These are phyloP conservation scores for Erythrobasidium hasegawianum DNA, from an alignment of 1,284 basidiomycete species.

Conservation along the genomic window DNA sequence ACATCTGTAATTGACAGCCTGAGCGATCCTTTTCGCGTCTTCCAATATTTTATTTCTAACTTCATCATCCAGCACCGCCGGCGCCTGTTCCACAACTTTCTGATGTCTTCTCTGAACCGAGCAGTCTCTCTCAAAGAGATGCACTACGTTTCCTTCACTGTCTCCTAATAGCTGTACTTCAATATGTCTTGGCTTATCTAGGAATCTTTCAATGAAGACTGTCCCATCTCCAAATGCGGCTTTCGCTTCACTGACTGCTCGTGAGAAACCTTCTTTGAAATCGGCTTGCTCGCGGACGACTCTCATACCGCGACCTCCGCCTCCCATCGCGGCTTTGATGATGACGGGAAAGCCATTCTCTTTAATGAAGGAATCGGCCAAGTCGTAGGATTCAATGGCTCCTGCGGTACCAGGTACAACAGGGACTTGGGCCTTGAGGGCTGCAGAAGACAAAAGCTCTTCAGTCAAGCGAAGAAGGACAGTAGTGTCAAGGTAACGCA, in stretches of 20 bases:
- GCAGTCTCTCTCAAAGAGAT: slow-evolving; percentile 97
- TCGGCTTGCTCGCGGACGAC: slow-evolving; percentile 89
- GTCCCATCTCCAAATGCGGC: slow-evolving; percentile 96
- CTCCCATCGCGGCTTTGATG: slow-evolving; percentile 69
- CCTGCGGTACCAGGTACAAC: slow-evolving; percentile 98
- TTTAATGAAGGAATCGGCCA: slow-evolving; percentile 83
- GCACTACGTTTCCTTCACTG: slow-evolving; percentile 84
- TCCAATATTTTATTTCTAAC: slow-evolving; percentile 78
- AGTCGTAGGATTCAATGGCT: slow-evolving; percentile 75
- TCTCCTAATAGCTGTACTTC: slow-evolving; percentile 96
- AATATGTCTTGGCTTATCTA: slow-evolving; percentile 73
- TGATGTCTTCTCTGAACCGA: slow-evolving; percentile 97
- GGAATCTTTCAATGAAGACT: slow-evolving; percentile 85
- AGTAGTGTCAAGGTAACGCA: slow-evolving; percentile 47
- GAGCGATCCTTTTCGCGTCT: slow-evolving; percentile 93
- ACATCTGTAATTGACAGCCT: slow-evolving; percentile 88
- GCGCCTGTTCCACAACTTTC: slow-evolving; percentile 98
- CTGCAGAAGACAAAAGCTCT: slow-evolving; percentile 50
- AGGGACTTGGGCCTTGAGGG: slow-evolving; percentile 83
- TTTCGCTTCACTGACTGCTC: slow-evolving; percentile 91
- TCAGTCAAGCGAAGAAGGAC: background rate
- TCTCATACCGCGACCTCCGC: slow-evolving; percentile 97
- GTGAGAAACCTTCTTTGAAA: slow-evolving; percentile 85
- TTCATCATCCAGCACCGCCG: slow-evolving; percentile 87
- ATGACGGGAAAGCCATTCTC: slow-evolving; percentile 90